phyloP scores from a whole-genome alignment of 306 rosid genomes.

The Corylus americana region DNA sequence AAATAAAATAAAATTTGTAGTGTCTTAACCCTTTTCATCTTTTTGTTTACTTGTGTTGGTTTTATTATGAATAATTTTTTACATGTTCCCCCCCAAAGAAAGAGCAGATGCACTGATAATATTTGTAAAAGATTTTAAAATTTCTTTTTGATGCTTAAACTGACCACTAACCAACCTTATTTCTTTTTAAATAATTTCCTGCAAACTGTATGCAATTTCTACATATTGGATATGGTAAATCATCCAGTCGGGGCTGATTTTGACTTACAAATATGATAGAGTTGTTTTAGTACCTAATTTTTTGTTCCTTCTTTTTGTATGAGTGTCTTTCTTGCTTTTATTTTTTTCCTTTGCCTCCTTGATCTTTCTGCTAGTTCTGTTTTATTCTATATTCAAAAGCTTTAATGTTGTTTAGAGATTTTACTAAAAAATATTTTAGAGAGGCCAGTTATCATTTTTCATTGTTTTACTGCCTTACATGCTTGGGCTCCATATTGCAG shows the following conservation, averaged over 20 bases:
- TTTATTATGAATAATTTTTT: background rate
- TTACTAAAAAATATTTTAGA: background rate
- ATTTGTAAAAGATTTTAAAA: background rate
- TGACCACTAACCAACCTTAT: background rate
- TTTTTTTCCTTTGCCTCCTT: background rate
- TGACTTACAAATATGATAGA: background rate
- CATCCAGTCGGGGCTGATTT: background rate
- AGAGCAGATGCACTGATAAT: background rate
- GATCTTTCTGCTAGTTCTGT: background rate
- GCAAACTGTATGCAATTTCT: background rate
- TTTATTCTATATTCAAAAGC: background rate
- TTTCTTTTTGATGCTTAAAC: background rate
- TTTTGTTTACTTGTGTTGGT: background rate
- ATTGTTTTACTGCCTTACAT: constrained; percentile 27
- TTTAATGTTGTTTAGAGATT: background rate
- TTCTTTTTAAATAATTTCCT: background rate
- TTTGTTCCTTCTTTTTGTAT: background rate
- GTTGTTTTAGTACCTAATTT: background rate
- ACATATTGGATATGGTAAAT: background rate
- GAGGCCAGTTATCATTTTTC: constrained; percentile 4
- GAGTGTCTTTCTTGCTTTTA: background rate
- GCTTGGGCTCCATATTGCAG: constrained; percentile 35
- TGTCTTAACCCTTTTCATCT: background rate
- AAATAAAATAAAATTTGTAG: background rate
- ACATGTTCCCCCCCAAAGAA: too few relatives aligned